phyloP scores from a whole-genome alignment of 108 stramenopile species.

The Conticribra weissflogii region DNA sequence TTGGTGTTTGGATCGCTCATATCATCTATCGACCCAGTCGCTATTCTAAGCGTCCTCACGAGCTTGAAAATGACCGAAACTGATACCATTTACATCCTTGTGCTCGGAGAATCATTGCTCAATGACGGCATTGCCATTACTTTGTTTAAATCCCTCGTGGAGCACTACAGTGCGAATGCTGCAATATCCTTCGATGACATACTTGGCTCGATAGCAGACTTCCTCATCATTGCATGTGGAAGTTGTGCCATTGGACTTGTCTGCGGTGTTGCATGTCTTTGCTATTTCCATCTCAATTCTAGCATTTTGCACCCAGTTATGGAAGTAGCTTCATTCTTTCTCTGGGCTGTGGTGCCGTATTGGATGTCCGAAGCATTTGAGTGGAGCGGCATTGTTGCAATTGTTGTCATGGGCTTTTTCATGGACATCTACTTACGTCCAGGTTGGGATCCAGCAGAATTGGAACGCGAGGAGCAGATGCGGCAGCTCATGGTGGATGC shows the following conservation, averaged over 20 bases:
- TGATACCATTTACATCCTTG: conserved; percentile 64
- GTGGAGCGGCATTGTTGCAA: conserved; percentile 75
- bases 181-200: conserved; percentile 35
- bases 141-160: conserved; percentile 58
- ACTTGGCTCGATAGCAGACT: conserved; percentile 48
- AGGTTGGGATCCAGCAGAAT: conserved; percentile 37
- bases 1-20: conserved; percentile 64
- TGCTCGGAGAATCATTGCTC: conserved; percentile 79
- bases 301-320: conserved; percentile 74
- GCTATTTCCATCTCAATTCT: conserved; percentile 84
- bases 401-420: conserved; percentile 76
- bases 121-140: conserved; percentile 83
- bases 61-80: conserved; percentile 49
- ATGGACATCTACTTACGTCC: conserved; percentile 65
- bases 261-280: conserved; percentile 63
- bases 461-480: conserved; percentile 26
- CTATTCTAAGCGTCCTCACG: conserved; percentile 56
- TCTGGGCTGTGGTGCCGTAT: conserved; percentile 90
- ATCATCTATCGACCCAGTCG: conserved; percentile 68
- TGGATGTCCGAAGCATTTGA: conserved; percentile 87
- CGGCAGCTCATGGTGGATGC: conserved; percentile 1
- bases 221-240: conserved; percentile 75
- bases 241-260: conserved; percentile 78
- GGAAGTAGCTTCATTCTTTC: conserved; percentile 87
- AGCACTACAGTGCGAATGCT: conserved; percentile 38